phyloP scores from a whole-genome alignment of 1,139 yeast species.

The Tardiomyces digboiensis region DNA sequence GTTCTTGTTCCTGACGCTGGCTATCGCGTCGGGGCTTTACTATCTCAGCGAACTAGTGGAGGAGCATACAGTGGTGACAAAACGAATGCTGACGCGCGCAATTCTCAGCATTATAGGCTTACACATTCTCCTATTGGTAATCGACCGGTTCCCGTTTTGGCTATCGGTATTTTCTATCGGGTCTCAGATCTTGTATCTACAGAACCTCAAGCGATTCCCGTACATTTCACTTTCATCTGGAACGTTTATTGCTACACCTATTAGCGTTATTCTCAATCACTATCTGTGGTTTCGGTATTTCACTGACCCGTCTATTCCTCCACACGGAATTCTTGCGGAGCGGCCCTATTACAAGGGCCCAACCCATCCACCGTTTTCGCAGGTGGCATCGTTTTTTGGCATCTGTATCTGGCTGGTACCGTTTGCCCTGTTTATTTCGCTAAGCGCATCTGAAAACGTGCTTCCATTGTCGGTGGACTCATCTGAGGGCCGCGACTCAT shows the following conservation, averaged over 20 bases:
- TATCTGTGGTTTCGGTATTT: constrained; percentile 87
- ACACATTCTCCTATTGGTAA: constrained; percentile 46
- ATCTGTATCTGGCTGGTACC: constrained; percentile 93
- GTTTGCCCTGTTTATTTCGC: constrained; percentile 80
- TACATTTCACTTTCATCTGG: constrained; percentile 68
- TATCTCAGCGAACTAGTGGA: constrained; percentile 89
- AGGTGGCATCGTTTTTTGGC: constrained; percentile 91
- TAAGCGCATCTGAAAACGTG: constrained; percentile 87
- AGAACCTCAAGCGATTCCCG: constrained; percentile 75
- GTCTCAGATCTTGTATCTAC: constrained; percentile 64
- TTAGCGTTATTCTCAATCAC: constrained; percentile 70
- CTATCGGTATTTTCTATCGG: constrained; percentile 55
- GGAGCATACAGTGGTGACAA: constrained; percentile 84
- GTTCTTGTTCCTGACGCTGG: constrained; percentile 58
- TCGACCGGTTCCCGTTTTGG: constrained; percentile 73
- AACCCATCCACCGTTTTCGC: constrained; percentile 73
- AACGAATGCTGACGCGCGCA: constrained; percentile 49
- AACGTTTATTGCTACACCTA: constrained; percentile 59
- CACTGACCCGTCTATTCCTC: constrained; percentile 50
- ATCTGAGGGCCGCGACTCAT: constrained; percentile 19
- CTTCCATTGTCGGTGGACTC: constrained; percentile 41
- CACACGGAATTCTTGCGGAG: constrained; percentile 27
- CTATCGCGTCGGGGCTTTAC: constrained; percentile 80
- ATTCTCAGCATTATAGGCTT: constrained; percentile 50
- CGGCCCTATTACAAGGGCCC: constrained; percentile 34